Evolutionary conservation across 768 basidiomycete species (phyloP).

Genomic region (Phaeotremella fagi): DNA sequence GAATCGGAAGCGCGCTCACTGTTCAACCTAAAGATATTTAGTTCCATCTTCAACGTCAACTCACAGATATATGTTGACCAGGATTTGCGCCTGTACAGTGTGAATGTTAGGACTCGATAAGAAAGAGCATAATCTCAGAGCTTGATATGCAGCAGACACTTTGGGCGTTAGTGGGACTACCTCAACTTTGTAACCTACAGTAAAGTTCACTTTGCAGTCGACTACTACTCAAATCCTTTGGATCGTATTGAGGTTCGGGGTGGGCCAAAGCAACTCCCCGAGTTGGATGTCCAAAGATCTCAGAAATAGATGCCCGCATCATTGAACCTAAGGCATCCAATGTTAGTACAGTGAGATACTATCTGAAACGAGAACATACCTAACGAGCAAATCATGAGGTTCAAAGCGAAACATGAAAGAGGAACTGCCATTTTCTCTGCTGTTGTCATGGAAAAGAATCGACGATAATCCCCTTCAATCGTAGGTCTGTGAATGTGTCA

Average conservation of each 20-base stretch:
- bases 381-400: conserved; percentile 44
- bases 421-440: conserved; percentile 42
- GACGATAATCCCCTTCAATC: conserved; percentile 36
- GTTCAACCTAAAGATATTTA: background rate
- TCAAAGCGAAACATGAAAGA: conserved; percentile 35
- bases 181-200: conserved; percentile 16
- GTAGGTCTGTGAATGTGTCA: conserved; percentile 25
- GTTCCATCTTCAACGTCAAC: conserved; percentile 10
- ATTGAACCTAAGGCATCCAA: conserved; percentile 38
- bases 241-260: conserved; percentile 11
- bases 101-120: conserved; percentile 42
- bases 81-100: conserved; percentile 38
- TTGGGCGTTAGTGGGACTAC: background rate
- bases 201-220: conserved; percentile 46
- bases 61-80: conserved; percentile 7
- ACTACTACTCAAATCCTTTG: conserved; percentile 43
- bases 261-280: background rate
- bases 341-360: background rate
- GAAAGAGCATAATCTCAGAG: conserved; percentile 44
- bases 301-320: conserved; percentile 38
- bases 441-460: conserved; percentile 37
- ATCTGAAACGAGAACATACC: conserved; percentile 31
- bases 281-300: conserved; percentile 40
- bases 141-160: conserved; percentile 48
- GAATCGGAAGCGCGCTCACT: conserved; percentile 43